Evolutionary conservation across 2,329 filamentous ascomycete genomes (phyloP).

Genomic region (Monosporascus cannonballus): DNA sequence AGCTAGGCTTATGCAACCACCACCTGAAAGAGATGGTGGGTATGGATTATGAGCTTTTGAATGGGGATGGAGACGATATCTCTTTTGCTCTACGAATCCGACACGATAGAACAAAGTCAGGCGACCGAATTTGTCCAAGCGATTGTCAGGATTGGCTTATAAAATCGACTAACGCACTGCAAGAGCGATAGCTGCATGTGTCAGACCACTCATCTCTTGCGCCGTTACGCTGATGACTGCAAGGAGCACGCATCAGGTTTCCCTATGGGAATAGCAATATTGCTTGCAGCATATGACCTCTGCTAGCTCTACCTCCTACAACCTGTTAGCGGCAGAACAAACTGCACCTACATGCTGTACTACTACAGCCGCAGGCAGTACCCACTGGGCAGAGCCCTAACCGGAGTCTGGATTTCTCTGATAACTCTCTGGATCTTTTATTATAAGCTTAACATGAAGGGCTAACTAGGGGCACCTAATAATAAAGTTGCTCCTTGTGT

Average conservation of each 20-base stretch:
- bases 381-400: too few relatives aligned
- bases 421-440: too few relatives aligned
- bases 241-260: constrained; percentile 23
- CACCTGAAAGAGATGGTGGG: constrained; percentile 3
- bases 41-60: constrained; percentile 13
- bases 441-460: not conserved
- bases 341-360: too few relatives aligned
- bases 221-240: constrained; percentile 26
- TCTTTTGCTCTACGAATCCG: constrained; percentile 17
- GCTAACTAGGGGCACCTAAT: not conserved
- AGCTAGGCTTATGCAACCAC: constrained; percentile 1
- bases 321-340: too few relatives aligned
- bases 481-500: not conserved
- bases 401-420: too few relatives aligned
- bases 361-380: too few relatives aligned
- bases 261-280: constrained; percentile 16
- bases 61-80: constrained; percentile 14
- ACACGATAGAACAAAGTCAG: constrained; percentile 23
- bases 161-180: constrained; percentile 21
- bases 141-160: constrained; percentile 27
- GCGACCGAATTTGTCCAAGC: constrained; percentile 27
- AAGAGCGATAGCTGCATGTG: constrained; percentile 23
- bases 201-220: constrained; percentile 23
- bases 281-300: constrained; percentile 23
- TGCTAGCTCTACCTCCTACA: too few relatives aligned